Evolutionary conservation across 805 yeast species (phyloP).

Genomic region (Yamadazyma scolyti): DNA sequence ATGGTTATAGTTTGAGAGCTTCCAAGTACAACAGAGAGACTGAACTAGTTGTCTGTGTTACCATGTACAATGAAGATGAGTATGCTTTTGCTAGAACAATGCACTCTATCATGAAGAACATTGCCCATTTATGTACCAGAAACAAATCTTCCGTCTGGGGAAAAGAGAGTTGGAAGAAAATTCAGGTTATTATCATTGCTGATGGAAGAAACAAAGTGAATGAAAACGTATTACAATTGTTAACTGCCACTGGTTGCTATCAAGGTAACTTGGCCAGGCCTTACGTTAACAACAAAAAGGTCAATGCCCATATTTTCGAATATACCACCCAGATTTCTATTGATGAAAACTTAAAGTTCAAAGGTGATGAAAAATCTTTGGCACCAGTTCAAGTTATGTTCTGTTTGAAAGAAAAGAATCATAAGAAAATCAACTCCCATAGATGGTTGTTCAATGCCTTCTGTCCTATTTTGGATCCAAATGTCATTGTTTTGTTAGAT

Average conservation of each 20-base stretch:
- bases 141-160: conserved; percentile 90
- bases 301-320: conserved; percentile 91
- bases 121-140: conserved; percentile 82
- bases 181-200: conserved; percentile 85
- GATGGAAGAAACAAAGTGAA: conserved; percentile 92
- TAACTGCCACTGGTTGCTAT: conserved; percentile 94
- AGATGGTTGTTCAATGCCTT: conserved; percentile 96
- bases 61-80: conserved; percentile 98
- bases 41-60: conserved; percentile 86
- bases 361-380: conserved; percentile 83
- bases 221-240: conserved; percentile 78
- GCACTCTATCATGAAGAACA: conserved; percentile 90
- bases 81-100: conserved; percentile 84
- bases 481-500: conserved; percentile 82
- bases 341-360: conserved; percentile 83
- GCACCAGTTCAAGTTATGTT: conserved; percentile 94
- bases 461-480: conserved; percentile 89
- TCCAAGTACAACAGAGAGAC: conserved; percentile 87
- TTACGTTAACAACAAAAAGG: conserved; percentile 85
- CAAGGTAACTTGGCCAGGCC: conserved; percentile 98
- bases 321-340: conserved; percentile 93
- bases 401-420: conserved; percentile 88
- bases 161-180: conserved; percentile 92
- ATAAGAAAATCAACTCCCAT: conserved; percentile 93
- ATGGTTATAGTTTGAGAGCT: conserved; percentile 84